These are phyloP conservation scores for Zarea fungicola DNA, from an alignment of 2,329 filamentous ascomycete species.

Conservation along the genomic window DNA sequence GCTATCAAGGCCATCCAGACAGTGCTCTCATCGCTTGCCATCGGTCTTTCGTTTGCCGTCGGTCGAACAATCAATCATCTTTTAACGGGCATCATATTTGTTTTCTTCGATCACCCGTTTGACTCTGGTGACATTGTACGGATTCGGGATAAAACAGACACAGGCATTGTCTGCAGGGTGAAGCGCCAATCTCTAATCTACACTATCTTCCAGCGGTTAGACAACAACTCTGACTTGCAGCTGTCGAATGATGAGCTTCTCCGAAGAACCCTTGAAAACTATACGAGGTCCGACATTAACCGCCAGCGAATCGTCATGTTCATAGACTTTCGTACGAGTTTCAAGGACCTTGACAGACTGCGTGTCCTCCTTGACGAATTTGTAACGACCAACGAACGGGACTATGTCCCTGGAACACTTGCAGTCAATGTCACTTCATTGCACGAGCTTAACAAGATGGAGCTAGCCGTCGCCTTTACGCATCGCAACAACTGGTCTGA, in stretches of 20 bases:
- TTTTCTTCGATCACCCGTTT: constrained; percentile 71
- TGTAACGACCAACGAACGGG: constrained; percentile 51
- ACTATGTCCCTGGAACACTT: constrained; percentile 60
- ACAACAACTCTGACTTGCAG: constrained; percentile 25
- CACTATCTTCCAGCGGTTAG: constrained; percentile 29
- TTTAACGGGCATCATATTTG: constrained; percentile 63
- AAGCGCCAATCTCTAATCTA: constrained; percentile 29
- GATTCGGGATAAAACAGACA: constrained; percentile 44
- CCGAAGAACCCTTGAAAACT: constrained; percentile 26
- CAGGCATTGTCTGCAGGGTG: constrained; percentile 19
- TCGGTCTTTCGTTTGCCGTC: constrained; percentile 65
- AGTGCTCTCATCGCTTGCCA: constrained; percentile 21
- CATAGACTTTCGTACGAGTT: constrained; percentile 64
- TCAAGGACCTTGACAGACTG: constrained; percentile 62
- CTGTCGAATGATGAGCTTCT: constrained; percentile 61
- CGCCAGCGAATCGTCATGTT: constrained; percentile 61
- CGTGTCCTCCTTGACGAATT: constrained; percentile 59
- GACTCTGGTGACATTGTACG: constrained; percentile 67
- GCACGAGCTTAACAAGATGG: constrained; percentile 25
- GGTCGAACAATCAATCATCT: constrained; percentile 68
- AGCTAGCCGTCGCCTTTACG: constrained; percentile 51
- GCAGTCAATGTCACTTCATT: constrained; percentile 59
- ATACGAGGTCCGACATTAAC: background rate
- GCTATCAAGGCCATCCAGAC: constrained; percentile 25
- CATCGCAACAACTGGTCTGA: constrained; percentile 74